Base-by-base conservation (phyloP, 2,329 filamentous ascomycete genomes). In the Coleophoma eucalyptorum region DNA sequence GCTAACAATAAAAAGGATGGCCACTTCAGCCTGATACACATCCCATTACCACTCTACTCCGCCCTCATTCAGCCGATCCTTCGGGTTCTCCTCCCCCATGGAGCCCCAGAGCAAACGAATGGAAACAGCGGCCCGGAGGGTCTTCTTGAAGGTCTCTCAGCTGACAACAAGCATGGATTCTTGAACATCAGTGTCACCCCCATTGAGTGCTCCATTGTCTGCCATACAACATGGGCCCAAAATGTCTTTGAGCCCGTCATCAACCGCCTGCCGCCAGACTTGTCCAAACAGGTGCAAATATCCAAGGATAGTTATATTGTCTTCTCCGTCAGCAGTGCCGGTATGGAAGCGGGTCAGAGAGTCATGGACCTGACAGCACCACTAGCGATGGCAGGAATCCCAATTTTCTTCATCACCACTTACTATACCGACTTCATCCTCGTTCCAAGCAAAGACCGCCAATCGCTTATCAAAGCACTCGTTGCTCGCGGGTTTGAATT, bases 351-450 rank as follows among this genome's bases (percentile, higher is more conserved):
- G 10, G 92, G 91, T 6, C 90, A 92, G 60, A 83, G 92, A 50
- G 93, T 99, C 6, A 81, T 97, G 61, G 93, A 97, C 65, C 71
- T 99, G 55, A 97, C 92, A 7, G 92, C 86, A 48, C 94, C 93
- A 5, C 77, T 97, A 32, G 93, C 94, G 26, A 79, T 97, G 66
- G 93, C 93, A 46, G 90, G 90, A 60, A 94, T 97, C 48, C 89
- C 93, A 48, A 96, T 99, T 65, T 97, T 97, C 76, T 97, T 97
- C 78, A 96, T 97, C 67, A 97, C 93, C 3, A 97, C 91, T 32
- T 99, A 97, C 71, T 97, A 96, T 71, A 94, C 89, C 33, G 93
- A 99, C 72, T 97, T 96, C 70, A 95, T 99, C 61, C 79, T 97
- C 34, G 90, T 97, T 1, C 92, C 94, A 1, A 78, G 78, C 48